Base-by-base conservation (phyloP, 352 stramenopile species). In the Globisporangium polare region DNA sequence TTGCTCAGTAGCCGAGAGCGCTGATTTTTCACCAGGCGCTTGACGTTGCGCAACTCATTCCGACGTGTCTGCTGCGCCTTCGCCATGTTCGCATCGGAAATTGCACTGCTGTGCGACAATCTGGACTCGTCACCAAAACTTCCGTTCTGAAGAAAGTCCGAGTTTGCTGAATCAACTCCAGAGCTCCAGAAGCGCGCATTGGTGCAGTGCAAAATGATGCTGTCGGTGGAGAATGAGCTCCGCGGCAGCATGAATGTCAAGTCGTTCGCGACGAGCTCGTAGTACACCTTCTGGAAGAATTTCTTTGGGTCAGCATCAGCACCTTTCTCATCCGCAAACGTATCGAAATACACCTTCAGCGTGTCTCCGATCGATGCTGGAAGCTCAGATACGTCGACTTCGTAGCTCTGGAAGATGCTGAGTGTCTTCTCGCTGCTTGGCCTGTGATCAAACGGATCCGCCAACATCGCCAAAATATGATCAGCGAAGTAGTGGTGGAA, bases 261-360 rank as follows among this genome's bases (percentile, higher is more conserved):
- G 60, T 95, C 87, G 63, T 95, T 90, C 39, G 78, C 83, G 3
- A 95, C 73, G 27, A 94, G 50, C 69, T 95, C 87, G 52, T 78
- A 89, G 56, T 75, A 64, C 4, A 68, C 64, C 17, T 63, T 66
- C 29, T 63, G 35, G 26, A 33, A 5, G 1, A 55, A 22, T 2
- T 31, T 27, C 26, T 10, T 26, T 7, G 10, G 7, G 0, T 24
- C 53, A 31, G 65, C 57, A 0, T 55, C 71, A 8, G 63, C 50
- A 9, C 4, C 17, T 10, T 29, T 22, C 35, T 74, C 54, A 2
- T 51, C 68, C 24, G 62, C 49, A 26, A 74, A 62, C 18, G 58
- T 59, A 35, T 66, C 59, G 20, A 62, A 59, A 56, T 84, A 86
- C 68, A 74, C 69, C 7, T 49, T 35, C 22, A 87, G 24, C 9